A percentile compares a stretch with the other conserved stretches of the same genome.
Evolutionary conservation across 805 yeast genomes (phyloP).

Genomic region (Blastobotrys robertii): DNA sequence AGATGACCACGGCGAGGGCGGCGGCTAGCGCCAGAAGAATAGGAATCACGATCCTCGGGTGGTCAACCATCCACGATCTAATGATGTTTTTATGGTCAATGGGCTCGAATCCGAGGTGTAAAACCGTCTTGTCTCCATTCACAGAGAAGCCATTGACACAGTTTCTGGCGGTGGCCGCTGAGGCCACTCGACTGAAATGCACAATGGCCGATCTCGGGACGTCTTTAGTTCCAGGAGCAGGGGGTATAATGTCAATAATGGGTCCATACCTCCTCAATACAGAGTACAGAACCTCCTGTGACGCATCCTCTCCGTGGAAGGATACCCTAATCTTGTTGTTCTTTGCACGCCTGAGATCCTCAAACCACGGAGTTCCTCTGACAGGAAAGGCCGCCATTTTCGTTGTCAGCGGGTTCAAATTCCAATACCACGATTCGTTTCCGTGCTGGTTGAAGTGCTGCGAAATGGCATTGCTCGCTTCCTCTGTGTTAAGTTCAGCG

Average conservation of each 20-base stretch:
- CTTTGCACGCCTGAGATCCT: slow-evolving; percentile 76
- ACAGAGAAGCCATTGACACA: slow-evolving; percentile 75
- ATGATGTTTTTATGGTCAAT: slow-evolving; percentile 39
- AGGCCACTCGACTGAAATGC: slow-evolving; percentile 44
- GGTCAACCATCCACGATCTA: slow-evolving; percentile 53
- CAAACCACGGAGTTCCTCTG: slow-evolving; percentile 93
- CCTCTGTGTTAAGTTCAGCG: slow-evolving; percentile 21
- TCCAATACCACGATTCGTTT: slow-evolving; percentile 20
- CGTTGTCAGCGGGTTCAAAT: slow-evolving; percentile 30
- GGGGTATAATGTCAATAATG: slow-evolving; percentile 63
- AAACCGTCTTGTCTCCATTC: slow-evolving; percentile 40
- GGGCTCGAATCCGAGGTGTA: slow-evolving; percentile 69
- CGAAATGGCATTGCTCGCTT: slow-evolving; percentile 45
- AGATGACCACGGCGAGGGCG: slow-evolving; percentile 70
- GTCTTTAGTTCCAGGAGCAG: slow-evolving; percentile 35
- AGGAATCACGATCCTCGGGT: slow-evolving; percentile 78
- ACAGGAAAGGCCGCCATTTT: slow-evolving; percentile 58
- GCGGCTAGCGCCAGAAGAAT: slow-evolving; percentile 68
- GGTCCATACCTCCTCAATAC: slow-evolving; percentile 81
- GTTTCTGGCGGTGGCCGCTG: slow-evolving; percentile 80
- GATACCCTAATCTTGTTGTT: slow-evolving; percentile 50
- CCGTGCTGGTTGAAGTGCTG: slow-evolving; percentile 27
- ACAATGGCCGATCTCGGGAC: slow-evolving; percentile 45
- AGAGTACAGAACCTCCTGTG: slow-evolving; percentile 74
- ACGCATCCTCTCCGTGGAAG: slow-evolving; percentile 67